phyloP scores from a whole-genome alignment of 139 green algal species.

The Coccomyxa sp. region DNA sequence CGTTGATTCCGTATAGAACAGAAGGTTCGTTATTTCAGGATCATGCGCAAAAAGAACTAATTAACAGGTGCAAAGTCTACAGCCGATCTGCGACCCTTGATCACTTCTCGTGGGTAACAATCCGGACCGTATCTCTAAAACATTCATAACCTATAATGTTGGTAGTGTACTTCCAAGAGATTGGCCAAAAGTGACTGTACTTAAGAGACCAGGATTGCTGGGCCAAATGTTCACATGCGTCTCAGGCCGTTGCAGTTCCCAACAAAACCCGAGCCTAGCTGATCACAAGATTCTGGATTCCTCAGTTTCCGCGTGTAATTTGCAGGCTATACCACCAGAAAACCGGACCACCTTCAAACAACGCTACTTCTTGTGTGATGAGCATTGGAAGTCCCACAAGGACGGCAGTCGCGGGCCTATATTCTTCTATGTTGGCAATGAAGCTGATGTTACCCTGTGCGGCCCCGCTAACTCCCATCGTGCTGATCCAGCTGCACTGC shows the following conservation, averaged over 20 bases:
- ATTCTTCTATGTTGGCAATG: constrained; percentile 89
- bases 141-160: too few relatives aligned
- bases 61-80: constrained; percentile 31
- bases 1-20: neutral
- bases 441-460: constrained; percentile 76
- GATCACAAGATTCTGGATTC: too few relatives aligned
- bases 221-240: too few relatives aligned
- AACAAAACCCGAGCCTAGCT: too few relatives aligned
- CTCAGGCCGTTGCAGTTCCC: too few relatives aligned
- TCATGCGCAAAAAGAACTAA: neutral
- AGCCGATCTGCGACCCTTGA: constrained; percentile 59
- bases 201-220: too few relatives aligned
- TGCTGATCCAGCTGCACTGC: too few relatives aligned
- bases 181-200: too few relatives aligned
- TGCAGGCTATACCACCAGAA: neutral
- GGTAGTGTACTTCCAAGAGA: too few relatives aligned
- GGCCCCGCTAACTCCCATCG: neutral
- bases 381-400: constrained; percentile 40
- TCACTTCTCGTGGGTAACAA: constrained; percentile 58
- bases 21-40: neutral
- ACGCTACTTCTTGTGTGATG: constrained; percentile 75
- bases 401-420: constrained; percentile 45
- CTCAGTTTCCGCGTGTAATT: neutral
- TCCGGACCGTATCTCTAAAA: neutral
- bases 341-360: constrained; percentile 53